These are phyloP conservation scores for Sporisorium iseilematis-ciliati DNA, from an alignment of 1,284 basidiomycete species.

Conservation along the genomic window DNA sequence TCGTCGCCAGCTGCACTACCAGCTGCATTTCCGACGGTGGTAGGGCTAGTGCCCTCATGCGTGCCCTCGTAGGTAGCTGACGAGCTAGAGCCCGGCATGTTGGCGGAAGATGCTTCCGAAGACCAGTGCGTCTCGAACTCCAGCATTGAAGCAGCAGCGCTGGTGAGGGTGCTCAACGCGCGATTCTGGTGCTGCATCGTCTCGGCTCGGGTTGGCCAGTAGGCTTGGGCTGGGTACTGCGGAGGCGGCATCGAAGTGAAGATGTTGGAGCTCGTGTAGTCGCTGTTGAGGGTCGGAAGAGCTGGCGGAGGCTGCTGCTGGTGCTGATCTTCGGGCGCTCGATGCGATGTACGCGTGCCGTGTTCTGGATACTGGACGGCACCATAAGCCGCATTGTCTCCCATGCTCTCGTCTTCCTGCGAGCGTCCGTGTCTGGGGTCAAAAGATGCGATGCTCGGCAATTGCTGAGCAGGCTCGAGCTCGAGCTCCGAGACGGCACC, in stretches of 20 bases:
- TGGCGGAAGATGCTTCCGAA: constrained; percentile 12
- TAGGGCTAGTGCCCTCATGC: constrained; percentile 20
- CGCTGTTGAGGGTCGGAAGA: neutral
- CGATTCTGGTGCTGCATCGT: constrained; percentile 20
- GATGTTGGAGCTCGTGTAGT: constrained; percentile 13
- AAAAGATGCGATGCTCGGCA: neutral
- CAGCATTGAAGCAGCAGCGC: constrained; percentile 23
- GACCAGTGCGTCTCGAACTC: constrained; percentile 20
- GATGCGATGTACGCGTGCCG: neutral
- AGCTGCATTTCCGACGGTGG: constrained; percentile 13
- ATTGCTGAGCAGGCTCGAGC: constrained; percentile 17
- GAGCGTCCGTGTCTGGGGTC: neutral
- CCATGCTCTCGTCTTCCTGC: neutral
- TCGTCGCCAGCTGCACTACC: constrained; percentile 18
- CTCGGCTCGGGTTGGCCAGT: constrained; percentile 24
- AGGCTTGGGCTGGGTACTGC: constrained; percentile 34
- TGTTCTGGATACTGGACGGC: neutral
- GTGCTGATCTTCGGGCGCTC: neutral
- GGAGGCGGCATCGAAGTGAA: constrained; percentile 26
- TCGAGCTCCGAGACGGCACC: constrained; percentile 35
- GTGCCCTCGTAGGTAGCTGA: constrained; percentile 12
- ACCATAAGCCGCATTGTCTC: neutral
- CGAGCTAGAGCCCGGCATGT: constrained; percentile 1
- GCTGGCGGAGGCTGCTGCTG: neutral
- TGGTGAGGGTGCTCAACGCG: constrained; percentile 25